Conservation (phyloP, 1,284 basidiomycete species). For the Naganishia sp. region DNA sequence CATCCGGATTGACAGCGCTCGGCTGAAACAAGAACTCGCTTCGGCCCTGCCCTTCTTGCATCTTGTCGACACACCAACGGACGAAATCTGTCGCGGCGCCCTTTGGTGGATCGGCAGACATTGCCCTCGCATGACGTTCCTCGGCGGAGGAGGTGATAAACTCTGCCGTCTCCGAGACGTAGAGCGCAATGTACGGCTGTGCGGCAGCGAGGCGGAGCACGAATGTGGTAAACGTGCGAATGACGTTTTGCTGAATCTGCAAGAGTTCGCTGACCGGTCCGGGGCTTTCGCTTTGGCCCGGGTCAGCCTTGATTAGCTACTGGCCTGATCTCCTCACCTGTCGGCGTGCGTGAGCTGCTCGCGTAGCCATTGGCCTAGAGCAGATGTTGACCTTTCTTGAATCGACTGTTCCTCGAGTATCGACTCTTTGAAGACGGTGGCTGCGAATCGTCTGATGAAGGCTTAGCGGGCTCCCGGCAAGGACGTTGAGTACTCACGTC, state of each 20-base stretch:
- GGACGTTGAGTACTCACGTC: too few species aligned
- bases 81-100: slow-evolving; percentile 2
- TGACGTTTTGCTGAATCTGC: slow-evolving; percentile 22
- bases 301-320: not conserved
- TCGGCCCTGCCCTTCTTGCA: slow-evolving; percentile 19
- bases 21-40: slow-evolving; percentile 21
- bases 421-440: slow-evolving; percentile 8
- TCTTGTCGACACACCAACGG: slow-evolving; percentile 5
- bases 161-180: slow-evolving; percentile 6
- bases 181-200: slow-evolving; percentile 13
- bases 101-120: not conserved
- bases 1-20: slow-evolving; percentile 9
- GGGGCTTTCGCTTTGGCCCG: not conserved
- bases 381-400: slow-evolving; percentile 15
- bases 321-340: not conserved
- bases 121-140: not conserved
- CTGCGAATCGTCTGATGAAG: not conserved
- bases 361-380: slow-evolving; percentile 18
- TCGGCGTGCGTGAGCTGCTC: slow-evolving; percentile 13
- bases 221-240: slow-evolving; percentile 16
- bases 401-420: slow-evolving; percentile 28
- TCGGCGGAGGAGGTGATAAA: not conserved
- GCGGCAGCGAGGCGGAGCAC: slow-evolving; percentile 15
- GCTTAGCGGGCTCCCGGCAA: not conserved
- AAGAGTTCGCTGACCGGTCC: slow-evolving; percentile 17